A percentile compares a stretch with the other conserved stretches of the same genome.
phyloP scores from a whole-genome alignment of 768 basidiomycete species.

The Mycena filopes region DNA sequence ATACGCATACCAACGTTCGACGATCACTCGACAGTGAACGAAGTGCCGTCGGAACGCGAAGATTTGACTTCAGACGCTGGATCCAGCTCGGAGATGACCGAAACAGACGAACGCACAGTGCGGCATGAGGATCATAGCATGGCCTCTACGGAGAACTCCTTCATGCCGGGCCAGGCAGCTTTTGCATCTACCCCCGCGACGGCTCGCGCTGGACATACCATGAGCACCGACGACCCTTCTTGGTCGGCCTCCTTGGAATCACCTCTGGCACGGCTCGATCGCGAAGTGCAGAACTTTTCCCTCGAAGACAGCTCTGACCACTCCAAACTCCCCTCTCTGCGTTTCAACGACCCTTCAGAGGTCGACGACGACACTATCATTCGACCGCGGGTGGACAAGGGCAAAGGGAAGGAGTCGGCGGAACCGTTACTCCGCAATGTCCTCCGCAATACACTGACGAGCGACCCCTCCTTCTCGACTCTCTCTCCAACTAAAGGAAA shows the following conservation, averaged over 20 bases:
- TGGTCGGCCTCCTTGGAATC: constrained; percentile 83
- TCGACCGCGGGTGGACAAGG: constrained; percentile 48
- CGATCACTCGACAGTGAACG: constrained; percentile 69
- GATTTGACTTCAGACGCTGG: constrained; percentile 42
- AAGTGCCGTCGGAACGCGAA: constrained; percentile 55
- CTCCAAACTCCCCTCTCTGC: constrained; percentile 35
- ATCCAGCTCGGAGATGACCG: constrained; percentile 28
- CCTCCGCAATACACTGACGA: constrained; percentile 58
- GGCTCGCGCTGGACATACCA: constrained; percentile 46
- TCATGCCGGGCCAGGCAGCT: constrained; percentile 77
- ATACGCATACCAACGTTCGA: constrained; percentile 83
- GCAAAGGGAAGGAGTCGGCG: constrained; percentile 56
- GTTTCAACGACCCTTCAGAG: constrained; percentile 27
- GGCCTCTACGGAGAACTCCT: constrained; percentile 74
- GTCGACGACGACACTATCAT: constrained; percentile 25
- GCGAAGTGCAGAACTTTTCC: constrained; percentile 68
- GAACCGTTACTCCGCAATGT: constrained; percentile 60
- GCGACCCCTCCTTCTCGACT: constrained; percentile 51
- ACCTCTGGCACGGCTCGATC: constrained; percentile 74
- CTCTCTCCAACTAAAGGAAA: constrained; percentile 51
- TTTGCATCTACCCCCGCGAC: constrained; percentile 85
- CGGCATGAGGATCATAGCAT: constrained; percentile 53
- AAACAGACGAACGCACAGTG: constrained; percentile 36
- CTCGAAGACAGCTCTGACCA: constrained; percentile 48
- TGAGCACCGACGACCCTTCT: constrained; percentile 62